Percentiles rank a stretch among this genome's conserved stretches.
phyloP scores from a whole-genome alignment of 1,284 basidiomycete genomes.

The Thecaphora thlaspeos region DNA sequence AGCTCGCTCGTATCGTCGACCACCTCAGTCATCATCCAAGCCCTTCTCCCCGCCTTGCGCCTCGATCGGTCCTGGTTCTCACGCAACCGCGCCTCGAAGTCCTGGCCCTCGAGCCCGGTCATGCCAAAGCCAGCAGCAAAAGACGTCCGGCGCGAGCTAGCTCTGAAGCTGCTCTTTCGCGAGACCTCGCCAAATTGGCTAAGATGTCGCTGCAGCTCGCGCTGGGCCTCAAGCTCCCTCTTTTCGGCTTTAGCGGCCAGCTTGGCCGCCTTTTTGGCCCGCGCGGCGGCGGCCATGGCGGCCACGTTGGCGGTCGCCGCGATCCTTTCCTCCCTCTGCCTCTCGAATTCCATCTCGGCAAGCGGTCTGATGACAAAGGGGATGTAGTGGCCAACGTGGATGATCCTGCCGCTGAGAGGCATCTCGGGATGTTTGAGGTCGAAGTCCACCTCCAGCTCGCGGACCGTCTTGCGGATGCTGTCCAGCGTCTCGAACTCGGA shows the following conservation, averaged over 20 bases:
- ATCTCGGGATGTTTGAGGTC: conserved; percentile 43
- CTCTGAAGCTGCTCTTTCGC: conserved; percentile 39
- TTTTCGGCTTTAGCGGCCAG: conserved; percentile 34
- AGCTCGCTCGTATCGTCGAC: conserved; percentile 48
- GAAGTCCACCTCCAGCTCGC: conserved; percentile 49
- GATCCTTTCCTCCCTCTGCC: conserved; percentile 41
- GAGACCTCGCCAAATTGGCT: conserved; percentile 17
- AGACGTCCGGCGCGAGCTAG: conserved; percentile 33
- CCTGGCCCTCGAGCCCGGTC: conserved; percentile 32
- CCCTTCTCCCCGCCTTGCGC: conserved; percentile 42
- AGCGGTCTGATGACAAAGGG: conserved; percentile 52
- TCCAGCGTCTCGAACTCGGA: conserved; percentile 44
- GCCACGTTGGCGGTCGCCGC: conserved; percentile 50
- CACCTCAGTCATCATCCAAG: conserved; percentile 53
- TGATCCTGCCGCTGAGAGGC: conserved; percentile 52
- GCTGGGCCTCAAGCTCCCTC: conserved; percentile 31
- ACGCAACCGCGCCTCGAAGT: conserved; percentile 44
- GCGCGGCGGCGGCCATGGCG: conserved; percentile 47
- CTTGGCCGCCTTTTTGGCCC: conserved; percentile 45
- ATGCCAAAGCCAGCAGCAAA: conserved; percentile 38
- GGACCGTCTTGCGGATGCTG: conserved; percentile 39
- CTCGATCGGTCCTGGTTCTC: conserved; percentile 51
- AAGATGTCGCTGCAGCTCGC: conserved; percentile 25
- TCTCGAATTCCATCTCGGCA: conserved; percentile 47
- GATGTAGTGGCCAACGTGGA: conserved; percentile 56